Base-by-base conservation (phyloP, 1,139 yeast genomes). In the Kodamaea sp. region DNA sequence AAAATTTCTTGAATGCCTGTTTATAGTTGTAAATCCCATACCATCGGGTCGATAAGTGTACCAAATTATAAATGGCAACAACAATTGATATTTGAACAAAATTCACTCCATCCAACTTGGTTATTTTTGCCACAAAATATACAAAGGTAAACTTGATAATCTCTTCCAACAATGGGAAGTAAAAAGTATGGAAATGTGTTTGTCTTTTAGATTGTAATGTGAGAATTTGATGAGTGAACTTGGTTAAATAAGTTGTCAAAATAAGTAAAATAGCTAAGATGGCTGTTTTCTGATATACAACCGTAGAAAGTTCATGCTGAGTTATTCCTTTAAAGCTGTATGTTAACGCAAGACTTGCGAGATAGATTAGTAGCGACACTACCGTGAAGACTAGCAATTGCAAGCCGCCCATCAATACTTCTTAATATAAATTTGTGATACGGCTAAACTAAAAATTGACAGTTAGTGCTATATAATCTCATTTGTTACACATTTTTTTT, bases 141-240 rank as follows among this genome's bases (percentile, higher is more conserved):
- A 52, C 37, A 24, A 50, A 35, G 8, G 34, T 36, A n/a, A 47
- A 20, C 24, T 44, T 44, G 31, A 47, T 11, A 7, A 32, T 22
- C 26, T 52, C 55, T 12, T 48, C 47, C 9, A 44, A 24, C 7
- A 49, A 29, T 2, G 55, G 57, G 23, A 30, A 46, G 40, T 46
- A 48, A 32, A 51, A 49, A 25, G 38, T 32, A 24, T 41, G 31
- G 34, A 53, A 52, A 28, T 36, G 27, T 27, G 29, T 37, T 29
- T 23, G 20, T 32, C 34, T 25, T 29, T 31, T 23, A 27, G 26
- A 10, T 25, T 44, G 44, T 20, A 48, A 34, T 8, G 52, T 48
- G 30, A 48, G 36, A 8, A 46, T 41, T 24, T 41, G 43, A 36
- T 49, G 45, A 24, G 48, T 32, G 27, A 50, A 47, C 11, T 34